phyloP scores from a whole-genome alignment of 192 early-diverging fungal genomes.

The Linnemannia schmuckeri region DNA sequence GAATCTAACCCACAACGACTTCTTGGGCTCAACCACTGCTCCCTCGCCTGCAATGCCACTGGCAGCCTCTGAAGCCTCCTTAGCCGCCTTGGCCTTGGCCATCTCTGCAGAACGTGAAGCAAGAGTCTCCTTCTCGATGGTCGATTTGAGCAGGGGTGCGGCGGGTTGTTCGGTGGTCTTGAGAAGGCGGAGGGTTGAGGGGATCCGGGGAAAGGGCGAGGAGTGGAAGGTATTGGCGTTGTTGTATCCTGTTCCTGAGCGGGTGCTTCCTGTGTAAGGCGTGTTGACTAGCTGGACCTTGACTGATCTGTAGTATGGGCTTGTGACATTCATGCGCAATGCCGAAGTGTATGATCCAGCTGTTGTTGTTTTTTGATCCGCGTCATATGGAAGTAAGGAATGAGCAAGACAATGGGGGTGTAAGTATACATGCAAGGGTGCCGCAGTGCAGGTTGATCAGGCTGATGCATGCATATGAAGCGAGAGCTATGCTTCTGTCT shows the following conservation, averaged over 20 bases:
- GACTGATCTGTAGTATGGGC: constrained; percentile 48
- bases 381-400: neutral
- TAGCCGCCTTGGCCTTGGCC: constrained; percentile 54
- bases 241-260: neutral
- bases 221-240: constrained; percentile 32
- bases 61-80: constrained; percentile 30
- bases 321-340: constrained; percentile 43
- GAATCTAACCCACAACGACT: constrained; percentile 78
- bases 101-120: constrained; percentile 53
- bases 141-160: constrained; percentile 37
- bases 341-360: constrained; percentile 30
- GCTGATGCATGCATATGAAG: neutral
- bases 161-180: constrained; percentile 33
- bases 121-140: constrained; percentile 54
- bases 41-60: constrained; percentile 43
- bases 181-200: constrained; percentile 38
- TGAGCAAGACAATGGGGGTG: neutral
- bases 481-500: neutral
- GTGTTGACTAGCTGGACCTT: constrained; percentile 37
- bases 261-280: neutral
- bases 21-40: constrained; percentile 59
- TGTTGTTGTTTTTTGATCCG: neutral
- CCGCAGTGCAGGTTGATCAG: neutral
- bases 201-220: constrained; percentile 49
- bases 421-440: neutral